A percentile compares a stretch with the other conserved stretches of the same genome.
Conservation (phyloP, 768 basidiomycete genomes). For the Kondoa malvinella region DNA sequence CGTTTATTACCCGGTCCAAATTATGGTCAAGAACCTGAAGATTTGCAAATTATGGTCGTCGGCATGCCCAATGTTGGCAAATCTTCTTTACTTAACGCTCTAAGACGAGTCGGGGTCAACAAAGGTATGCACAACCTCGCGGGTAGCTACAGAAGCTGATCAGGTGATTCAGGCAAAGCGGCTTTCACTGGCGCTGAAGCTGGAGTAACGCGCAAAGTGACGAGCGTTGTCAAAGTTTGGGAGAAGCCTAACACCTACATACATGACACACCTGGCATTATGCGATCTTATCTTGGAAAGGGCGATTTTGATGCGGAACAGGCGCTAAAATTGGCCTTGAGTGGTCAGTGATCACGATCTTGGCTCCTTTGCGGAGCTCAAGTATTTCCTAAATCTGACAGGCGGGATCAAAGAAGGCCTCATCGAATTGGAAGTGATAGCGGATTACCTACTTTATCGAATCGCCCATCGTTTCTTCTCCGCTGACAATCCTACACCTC, state of each 20-base stretch:
- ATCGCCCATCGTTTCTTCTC: constrained; percentile 43
- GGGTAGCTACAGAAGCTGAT: not conserved
- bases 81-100: constrained; percentile 77
- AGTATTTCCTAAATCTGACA: constrained; percentile 28
- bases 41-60: constrained; percentile 75
- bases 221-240: constrained; percentile 71
- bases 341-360: constrained; percentile 30
- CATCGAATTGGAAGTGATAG: constrained; percentile 67
- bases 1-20: not conserved
- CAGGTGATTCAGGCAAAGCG: constrained; percentile 56
- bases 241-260: constrained; percentile 68
- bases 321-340: constrained; percentile 79
- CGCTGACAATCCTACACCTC: constrained; percentile 3
- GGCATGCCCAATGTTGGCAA: constrained; percentile 99
- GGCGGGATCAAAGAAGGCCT: constrained; percentile 88
- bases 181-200: constrained; percentile 75
- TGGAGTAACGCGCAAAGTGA: constrained; percentile 73
- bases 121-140: constrained; percentile 47
- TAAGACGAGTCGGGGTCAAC: constrained; percentile 67
- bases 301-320: constrained; percentile 74
- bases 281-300: constrained; percentile 81
- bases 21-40: constrained; percentile 27
- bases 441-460: constrained; percentile 69
- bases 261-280: constrained; percentile 89
- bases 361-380: constrained; percentile 4